Evolutionary conservation across 2,329 filamentous ascomycete genomes (phyloP).

Genomic region (Capronia coronata): DNA sequence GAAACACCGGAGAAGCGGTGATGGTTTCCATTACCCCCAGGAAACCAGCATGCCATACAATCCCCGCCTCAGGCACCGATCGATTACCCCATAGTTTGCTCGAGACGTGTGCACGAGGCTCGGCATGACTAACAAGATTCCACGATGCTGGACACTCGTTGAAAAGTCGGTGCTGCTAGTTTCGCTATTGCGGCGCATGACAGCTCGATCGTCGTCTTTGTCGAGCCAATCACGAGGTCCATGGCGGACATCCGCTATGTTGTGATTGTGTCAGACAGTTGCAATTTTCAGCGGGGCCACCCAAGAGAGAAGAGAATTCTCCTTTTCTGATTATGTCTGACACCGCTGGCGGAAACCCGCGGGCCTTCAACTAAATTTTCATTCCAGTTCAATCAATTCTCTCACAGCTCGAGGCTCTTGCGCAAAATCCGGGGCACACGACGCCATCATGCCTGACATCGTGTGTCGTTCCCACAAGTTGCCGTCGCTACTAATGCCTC

Average conservation of each 20-base stretch:
- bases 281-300: background rate
- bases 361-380: too few relatives aligned
- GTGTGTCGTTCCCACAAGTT: background rate
- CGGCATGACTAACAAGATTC: slow-evolving; percentile 23
- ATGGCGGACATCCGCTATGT: too few relatives aligned
- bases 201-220: too few relatives aligned
- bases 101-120: slow-evolving; percentile 18
- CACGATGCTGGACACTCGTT: background rate
- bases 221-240: too few relatives aligned
- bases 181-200: background rate
- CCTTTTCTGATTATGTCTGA: too few relatives aligned
- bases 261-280: background rate
- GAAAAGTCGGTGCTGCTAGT: too few relatives aligned
- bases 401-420: too few relatives aligned
- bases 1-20: background rate
- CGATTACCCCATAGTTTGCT: slow-evolving; percentile 26
- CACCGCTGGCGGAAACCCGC: background rate
- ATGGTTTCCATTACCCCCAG: slow-evolving; percentile 33
- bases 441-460: background rate
- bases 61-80: slow-evolving; percentile 8
- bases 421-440: slow-evolving; percentile 8
- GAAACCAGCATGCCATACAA: slow-evolving; percentile 25
- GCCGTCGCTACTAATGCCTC: background rate
- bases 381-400: too few relatives aligned
- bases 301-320: background rate